Conservation (phyloP, 225 moss, liverwort and hornwort species). For the Pseudisothecium myosuroides region DNA sequence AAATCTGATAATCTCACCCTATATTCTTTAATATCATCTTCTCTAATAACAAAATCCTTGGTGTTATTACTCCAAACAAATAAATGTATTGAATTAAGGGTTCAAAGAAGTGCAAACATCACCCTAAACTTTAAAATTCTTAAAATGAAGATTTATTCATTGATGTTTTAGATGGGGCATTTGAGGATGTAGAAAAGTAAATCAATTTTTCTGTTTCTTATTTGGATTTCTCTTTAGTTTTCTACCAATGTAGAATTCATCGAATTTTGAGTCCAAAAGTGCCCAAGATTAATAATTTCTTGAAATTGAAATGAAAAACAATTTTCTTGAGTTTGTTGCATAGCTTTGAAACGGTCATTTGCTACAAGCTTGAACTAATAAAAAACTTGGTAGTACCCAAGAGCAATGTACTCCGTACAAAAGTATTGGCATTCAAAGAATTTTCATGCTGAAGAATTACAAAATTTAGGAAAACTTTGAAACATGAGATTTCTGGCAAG, state of each 20-base stretch:
- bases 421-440: background rate
- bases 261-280: fast-evolving
- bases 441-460: background rate
- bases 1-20: fast-evolving
- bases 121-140: too few species aligned
- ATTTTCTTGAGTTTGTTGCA: background rate
- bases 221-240: background rate
- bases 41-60: background rate
- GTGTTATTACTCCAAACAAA: too few species aligned
- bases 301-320: background rate
- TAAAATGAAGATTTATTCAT: background rate
- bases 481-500: too few species aligned
- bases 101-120: background rate
- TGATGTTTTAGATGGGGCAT: background rate
- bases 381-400: background rate
- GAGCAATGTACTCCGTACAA: too few species aligned
- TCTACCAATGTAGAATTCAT: background rate
- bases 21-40: background rate
- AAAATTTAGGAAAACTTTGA: too few species aligned
- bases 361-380: background rate
- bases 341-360: background rate
- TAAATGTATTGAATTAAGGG: background rate
- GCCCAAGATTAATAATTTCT: background rate
- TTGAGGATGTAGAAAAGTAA: background rate
- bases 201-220: fast-evolving